These are phyloP conservation scores for Tulasnella sp. DNA, from an alignment of 768 basidiomycete species.

Conservation along the genomic window DNA sequence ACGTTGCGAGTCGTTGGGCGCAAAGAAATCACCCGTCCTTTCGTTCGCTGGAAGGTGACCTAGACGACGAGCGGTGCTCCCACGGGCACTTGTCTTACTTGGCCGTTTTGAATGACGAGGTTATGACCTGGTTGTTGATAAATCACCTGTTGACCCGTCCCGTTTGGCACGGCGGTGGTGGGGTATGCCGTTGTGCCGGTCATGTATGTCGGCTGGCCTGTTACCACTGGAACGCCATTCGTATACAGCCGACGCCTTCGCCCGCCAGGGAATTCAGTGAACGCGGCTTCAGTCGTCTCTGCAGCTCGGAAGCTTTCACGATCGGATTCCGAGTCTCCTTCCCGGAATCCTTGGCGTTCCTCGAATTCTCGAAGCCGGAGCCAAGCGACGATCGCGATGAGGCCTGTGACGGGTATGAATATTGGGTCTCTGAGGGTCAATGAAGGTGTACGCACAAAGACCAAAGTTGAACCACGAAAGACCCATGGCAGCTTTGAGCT, in stretches of 20 bases:
- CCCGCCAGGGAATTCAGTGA: not conserved
- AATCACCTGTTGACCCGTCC: slow-evolving; percentile 6
- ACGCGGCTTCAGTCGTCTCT: not conserved
- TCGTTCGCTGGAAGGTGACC: not conserved
- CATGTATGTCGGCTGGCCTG: not conserved
- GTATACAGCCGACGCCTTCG: not conserved
- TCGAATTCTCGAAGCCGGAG: slow-evolving; percentile 13
- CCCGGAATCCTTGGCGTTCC: not conserved
- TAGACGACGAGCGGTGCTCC: slow-evolving; percentile 1
- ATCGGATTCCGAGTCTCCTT: not conserved
- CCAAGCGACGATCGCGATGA: slow-evolving; percentile 17
- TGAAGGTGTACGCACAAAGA: slow-evolving; percentile 8
- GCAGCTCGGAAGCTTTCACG: slow-evolving; percentile 1
- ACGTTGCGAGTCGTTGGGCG: not conserved
- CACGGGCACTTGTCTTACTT: slow-evolving; percentile 9
- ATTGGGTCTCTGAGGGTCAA: not conserved
- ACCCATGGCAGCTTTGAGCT: slow-evolving; percentile 20
- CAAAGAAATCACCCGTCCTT: not conserved
- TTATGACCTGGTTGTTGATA: slow-evolving; percentile 14
- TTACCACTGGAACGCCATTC: not conserved
- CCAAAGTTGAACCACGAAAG: slow-evolving; percentile 22
- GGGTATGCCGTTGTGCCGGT: not conserved
- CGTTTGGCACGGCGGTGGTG: not conserved
- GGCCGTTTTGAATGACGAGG: slow-evolving; percentile 16
- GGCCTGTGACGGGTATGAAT: not conserved